Evolutionary conservation across 2,329 filamentous ascomycete genomes (phyloP).

Genomic region (Fusarium mangiferae): DNA sequence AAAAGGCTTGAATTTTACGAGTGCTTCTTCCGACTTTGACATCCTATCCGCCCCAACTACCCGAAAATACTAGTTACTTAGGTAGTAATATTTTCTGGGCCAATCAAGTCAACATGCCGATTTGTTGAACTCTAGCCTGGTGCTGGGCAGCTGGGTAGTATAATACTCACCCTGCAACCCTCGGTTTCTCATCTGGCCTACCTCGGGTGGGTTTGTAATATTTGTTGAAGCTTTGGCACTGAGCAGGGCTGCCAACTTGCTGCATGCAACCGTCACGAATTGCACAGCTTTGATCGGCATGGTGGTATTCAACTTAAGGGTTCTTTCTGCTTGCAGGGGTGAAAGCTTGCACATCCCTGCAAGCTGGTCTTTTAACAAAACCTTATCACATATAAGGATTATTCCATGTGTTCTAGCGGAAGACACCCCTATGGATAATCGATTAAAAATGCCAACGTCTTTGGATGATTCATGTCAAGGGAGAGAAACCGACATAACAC

Average conservation of each 20-base stretch:
- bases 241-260: not conserved
- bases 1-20: not conserved
- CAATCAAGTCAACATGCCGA: not conserved
- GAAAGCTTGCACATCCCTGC: not conserved
- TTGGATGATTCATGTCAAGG: not conserved
- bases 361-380: not conserved
- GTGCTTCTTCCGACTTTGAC: constrained; percentile 11
- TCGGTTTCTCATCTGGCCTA: not conserved
- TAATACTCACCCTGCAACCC: constrained; percentile 1
- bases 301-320: not conserved
- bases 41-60: not conserved
- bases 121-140: not conserved
- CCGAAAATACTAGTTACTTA: not conserved
- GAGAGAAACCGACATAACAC: not conserved
- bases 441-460: not conserved
- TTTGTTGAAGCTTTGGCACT: not conserved
- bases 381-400: constrained; percentile 8
- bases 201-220: not conserved
- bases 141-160: constrained; percentile 2
- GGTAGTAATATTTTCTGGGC: not conserved
- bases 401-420: not conserved
- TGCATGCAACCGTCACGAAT: not conserved
- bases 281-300: not conserved
- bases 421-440: not conserved
- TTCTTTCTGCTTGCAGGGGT: constrained; percentile 1